phyloP scores from a whole-genome alignment of 2,329 filamentous ascomycete species.

The Rutstroemia sp. region DNA sequence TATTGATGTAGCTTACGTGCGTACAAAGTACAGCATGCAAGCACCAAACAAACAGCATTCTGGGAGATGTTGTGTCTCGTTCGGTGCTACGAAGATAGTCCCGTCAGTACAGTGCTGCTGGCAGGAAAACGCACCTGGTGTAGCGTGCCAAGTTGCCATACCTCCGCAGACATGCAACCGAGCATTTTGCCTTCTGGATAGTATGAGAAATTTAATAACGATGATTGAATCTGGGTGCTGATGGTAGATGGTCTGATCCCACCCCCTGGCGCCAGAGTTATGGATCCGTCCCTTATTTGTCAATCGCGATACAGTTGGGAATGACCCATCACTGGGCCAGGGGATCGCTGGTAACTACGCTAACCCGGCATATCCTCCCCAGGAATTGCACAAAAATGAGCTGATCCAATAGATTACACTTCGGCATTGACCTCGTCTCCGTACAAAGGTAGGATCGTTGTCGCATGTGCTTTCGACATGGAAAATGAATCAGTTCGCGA shows the following conservation, averaged over 20 bases:
- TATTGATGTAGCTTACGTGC: background rate
- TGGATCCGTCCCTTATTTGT: too few species aligned
- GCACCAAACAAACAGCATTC: background rate
- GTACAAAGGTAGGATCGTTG: background rate
- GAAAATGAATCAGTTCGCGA: conserved; percentile 1
- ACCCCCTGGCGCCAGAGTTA: too few species aligned
- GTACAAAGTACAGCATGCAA: background rate
- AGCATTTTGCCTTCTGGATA: too few species aligned
- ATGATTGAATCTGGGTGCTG: too few species aligned
- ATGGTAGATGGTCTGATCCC: too few species aligned
- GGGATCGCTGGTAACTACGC: background rate
- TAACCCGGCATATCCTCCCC: conserved; percentile 1
- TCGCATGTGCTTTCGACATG: background rate
- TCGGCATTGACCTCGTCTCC: background rate
- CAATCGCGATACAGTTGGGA: background rate
- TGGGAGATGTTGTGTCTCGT: background rate
- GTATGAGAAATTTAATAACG: background rate
- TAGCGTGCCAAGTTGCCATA: background rate
- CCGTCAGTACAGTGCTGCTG: background rate
- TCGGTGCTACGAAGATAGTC: background rate
- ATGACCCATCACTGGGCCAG: background rate
- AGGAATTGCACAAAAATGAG: background rate
- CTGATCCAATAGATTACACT: background rate
- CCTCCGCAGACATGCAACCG: background rate
- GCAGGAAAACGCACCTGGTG: background rate